phyloP scores from a whole-genome alignment of 345 rosid species.

The Noccaea bulbosa region DNA sequence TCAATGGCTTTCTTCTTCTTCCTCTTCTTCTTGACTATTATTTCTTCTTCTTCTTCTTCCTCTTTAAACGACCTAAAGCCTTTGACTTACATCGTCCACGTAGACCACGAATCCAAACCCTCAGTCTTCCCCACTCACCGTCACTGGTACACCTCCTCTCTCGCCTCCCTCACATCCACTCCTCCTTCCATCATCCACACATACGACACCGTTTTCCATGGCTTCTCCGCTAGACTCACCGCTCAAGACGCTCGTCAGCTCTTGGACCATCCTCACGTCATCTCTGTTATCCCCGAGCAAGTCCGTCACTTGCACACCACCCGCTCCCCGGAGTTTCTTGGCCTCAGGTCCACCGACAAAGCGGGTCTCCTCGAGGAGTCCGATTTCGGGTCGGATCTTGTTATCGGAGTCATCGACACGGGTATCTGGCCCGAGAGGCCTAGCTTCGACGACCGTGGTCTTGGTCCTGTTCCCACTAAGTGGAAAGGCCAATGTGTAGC shows the following conservation, averaged over 20 bases:
- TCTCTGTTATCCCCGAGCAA: conserved; percentile 76
- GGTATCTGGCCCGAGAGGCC: conserved; percentile 93
- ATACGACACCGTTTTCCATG: conserved; percentile 89
- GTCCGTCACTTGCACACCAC: conserved; percentile 79
- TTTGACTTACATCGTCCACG: conserved; percentile 59
- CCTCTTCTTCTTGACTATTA: conserved; percentile 30
- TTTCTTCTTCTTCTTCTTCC: conserved; percentile 44
- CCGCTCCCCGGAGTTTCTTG: conserved; percentile 92
- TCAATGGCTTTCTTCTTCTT: conserved; percentile 44
- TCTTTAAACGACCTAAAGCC: conserved; percentile 36
- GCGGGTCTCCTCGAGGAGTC: conserved; percentile 79
- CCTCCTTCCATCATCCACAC: conserved; percentile 64
- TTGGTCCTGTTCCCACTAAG: conserved; percentile 67
- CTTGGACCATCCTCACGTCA: conserved; percentile 53
- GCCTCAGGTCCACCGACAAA: conserved; percentile 65
- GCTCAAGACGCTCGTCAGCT: conserved; percentile 53
- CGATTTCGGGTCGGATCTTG: conserved; percentile 93
- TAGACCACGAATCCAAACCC: conserved; percentile 71
- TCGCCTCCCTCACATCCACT: conserved; percentile 41
- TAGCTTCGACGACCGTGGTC: conserved; percentile 82
- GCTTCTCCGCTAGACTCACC: conserved; percentile 81
- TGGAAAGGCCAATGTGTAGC: conserved; percentile 82
- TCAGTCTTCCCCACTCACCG: conserved; percentile 79
- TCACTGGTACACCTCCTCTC: conserved; percentile 83
- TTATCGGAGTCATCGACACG: conserved; percentile 86